Evolutionary conservation across 352 stramenopile species (phyloP), one percentile per base, ranked within the genome.

Genomic region (Thraustotheca clavata): DNA sequence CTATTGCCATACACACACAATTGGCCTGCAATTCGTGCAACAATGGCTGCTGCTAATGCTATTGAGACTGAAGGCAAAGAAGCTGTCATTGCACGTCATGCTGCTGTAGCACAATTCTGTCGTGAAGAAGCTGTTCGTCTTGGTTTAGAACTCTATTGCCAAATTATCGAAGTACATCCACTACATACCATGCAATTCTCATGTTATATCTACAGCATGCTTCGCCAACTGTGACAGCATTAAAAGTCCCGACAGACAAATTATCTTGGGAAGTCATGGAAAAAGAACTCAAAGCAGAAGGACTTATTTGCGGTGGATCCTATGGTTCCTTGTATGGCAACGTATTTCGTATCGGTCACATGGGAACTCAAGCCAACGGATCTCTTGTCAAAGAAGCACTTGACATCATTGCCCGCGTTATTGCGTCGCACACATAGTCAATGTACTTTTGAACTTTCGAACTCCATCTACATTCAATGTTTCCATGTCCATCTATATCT

Each of bases 1-100:
- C 50, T 81, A 33, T 62, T 81, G 34, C 76, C 74, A 31, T 84
- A 81, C 69, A 81, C 74, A 6, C 73, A 84, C 67, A 81, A 84
- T 69, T 84, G 76, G 76, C 74, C 79, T 49, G 74, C 76, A 1
- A 69, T 84, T 8, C 72, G 74, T 20, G 76, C 76, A 22, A 66
- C 72, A 40, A 31, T 84, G 2, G 67, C 68, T 31, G 76, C 76
- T 0, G 77, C 69, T 18, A 46, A 76, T 8, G 72, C 75, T 46
- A 55, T 81, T 20, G 67, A 74, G 36, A 20, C 73, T 4, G 63
- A 76, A 50, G 76, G 74, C 1, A 60, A 77, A n/a, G 50, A 71
- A 8, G 68, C 60, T 22, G 67, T 27, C 27, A 40, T 77, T 20
- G 43, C 35, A 7, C 52, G 73, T 38, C 76, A 84, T 43, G 69